phyloP scores from a whole-genome alignment of 1,284 basidiomycete genomes.

The Cutaneotrichosporon cavernicola region DNA sequence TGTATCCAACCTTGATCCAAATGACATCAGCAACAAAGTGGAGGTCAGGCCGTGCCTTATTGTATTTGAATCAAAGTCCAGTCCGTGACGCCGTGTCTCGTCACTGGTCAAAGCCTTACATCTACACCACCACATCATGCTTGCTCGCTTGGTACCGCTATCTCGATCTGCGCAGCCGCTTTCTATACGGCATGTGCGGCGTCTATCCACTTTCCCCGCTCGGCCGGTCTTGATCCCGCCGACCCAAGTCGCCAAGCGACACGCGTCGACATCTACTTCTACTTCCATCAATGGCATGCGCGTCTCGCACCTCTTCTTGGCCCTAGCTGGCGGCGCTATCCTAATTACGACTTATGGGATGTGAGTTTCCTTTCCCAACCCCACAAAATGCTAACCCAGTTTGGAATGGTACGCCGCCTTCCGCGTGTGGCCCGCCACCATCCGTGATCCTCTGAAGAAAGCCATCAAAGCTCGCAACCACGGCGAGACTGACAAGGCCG shows the following conservation, averaged over 20 bases:
- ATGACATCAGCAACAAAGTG: neutral
- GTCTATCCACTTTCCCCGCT: neutral
- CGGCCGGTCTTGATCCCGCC: neutral
- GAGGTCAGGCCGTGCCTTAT: no score
- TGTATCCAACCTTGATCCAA: neutral
- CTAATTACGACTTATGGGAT: constrained; percentile 51
- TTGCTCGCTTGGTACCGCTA: neutral
- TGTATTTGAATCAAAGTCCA: no score
- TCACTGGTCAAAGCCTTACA: neutral
- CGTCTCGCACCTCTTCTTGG: constrained; percentile 45
- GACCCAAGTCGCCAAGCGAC: neutral
- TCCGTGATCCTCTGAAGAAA: constrained; percentile 45
- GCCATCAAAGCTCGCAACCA: constrained; percentile 47
- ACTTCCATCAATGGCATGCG: constrained; percentile 7
- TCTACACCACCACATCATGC: neutral
- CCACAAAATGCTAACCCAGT: constrained; percentile 27
- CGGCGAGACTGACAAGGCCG: constrained; percentile 44
- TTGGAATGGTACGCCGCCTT: constrained; percentile 52
- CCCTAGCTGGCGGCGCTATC: constrained; percentile 44
- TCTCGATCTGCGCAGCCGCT: neutral
- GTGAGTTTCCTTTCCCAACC: no score
- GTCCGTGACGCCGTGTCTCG: no score
- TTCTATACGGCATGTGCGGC: neutral
- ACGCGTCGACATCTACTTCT: neutral
- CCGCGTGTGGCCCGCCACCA: constrained; percentile 48